Percentiles rank a stretch among this genome's conserved stretches.
phyloP scores from a whole-genome alignment of 371 early-diverging fungal species.

The Mortierella sp. region DNA sequence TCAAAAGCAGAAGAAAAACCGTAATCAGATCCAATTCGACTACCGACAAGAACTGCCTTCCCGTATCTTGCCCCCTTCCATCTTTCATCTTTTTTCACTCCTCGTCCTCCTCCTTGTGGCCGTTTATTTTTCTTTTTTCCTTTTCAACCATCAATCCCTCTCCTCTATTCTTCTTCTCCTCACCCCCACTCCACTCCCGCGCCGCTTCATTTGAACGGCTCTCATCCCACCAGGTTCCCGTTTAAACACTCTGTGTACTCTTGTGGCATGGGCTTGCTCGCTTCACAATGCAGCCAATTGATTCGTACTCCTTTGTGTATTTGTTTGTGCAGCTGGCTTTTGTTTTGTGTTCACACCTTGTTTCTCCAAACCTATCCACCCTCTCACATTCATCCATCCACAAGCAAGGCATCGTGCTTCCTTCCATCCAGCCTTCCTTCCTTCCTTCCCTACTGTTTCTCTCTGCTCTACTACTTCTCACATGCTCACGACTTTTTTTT shows the following conservation, averaged over 20 bases:
- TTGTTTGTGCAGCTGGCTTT: background rate
- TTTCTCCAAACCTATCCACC: background rate
- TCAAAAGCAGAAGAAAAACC: background rate
- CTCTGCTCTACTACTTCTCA: background rate
- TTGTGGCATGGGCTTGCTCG: slow-evolving; percentile 1
- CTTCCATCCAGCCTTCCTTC: background rate
- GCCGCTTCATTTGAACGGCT: background rate
- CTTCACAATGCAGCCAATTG: too few species aligned
- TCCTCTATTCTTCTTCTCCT: background rate
- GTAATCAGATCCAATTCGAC: too few species aligned
- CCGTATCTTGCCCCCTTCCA: background rate
- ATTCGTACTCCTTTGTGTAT: background rate
- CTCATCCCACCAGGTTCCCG: background rate
- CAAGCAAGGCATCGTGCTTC: background rate
- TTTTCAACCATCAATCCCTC: background rate
- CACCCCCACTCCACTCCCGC: background rate
- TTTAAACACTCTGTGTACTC: background rate
- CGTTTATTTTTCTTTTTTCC: background rate
- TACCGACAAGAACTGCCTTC: too few species aligned
- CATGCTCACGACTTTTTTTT: background rate
- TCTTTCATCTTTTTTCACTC: background rate
- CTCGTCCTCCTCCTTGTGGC: too few species aligned
- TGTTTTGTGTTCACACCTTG: slow-evolving; percentile 3
- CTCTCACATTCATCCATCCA: background rate
- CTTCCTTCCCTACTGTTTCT: background rate